Conservation (phyloP, 2,329 filamentous ascomycete species). For the Fusarium haematococcum region DNA sequence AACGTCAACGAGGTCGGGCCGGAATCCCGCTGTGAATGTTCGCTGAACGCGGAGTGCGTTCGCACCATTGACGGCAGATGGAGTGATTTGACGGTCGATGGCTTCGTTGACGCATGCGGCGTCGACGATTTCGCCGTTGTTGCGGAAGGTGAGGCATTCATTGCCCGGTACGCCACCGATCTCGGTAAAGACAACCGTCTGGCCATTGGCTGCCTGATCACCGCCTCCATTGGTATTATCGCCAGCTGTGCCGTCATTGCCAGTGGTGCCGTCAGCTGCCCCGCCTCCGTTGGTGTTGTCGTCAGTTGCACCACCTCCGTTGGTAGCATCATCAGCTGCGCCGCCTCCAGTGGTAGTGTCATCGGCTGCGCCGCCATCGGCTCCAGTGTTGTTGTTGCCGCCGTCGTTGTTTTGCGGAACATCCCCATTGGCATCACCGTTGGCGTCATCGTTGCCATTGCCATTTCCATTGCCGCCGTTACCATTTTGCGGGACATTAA, state of each 20-base stretch:
- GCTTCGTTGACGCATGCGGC: constrained; percentile 29
- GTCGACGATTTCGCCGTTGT: constrained; percentile 35
- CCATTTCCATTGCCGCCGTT: background rate
- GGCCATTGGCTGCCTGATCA: constrained; percentile 3
- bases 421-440: background rate
- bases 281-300: background rate
- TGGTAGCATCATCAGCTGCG: background rate
- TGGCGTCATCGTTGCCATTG: background rate
- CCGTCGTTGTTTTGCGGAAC: background rate
- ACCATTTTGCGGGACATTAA: background rate
- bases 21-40: constrained; percentile 29
- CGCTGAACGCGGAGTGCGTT: constrained; percentile 25
- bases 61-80: background rate
- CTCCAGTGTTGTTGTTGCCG: background rate
- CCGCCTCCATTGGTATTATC: background rate
- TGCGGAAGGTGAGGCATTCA: constrained; percentile 32
- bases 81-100: constrained; percentile 26
- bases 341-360: background rate
- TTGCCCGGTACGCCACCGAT: constrained; percentile 28
- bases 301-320: background rate
- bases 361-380: background rate
- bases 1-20: constrained; percentile 22
- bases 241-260: background rate
- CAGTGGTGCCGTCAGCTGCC: background rate
- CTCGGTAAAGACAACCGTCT: constrained; percentile 27